A percentile compares a stretch with the other conserved stretches of the same genome.
Evolutionary conservation across 371 early-diverging fungal species (phyloP).

Genomic region (Nematocida sp.): DNA sequence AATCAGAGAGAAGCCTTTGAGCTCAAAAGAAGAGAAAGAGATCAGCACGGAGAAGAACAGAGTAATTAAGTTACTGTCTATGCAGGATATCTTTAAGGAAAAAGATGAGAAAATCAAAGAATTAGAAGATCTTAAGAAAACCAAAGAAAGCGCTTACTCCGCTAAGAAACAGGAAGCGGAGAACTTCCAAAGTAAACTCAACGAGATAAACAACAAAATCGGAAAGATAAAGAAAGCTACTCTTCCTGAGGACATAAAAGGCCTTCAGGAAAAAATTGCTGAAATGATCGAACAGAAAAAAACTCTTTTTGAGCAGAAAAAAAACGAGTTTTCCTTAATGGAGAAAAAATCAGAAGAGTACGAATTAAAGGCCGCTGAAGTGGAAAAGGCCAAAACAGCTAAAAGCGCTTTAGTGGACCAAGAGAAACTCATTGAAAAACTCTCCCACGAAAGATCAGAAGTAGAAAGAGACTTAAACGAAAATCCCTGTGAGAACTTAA

Average conservation of each 20-base stretch:
- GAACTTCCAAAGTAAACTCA: background rate
- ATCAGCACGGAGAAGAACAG: slow-evolving; percentile 42
- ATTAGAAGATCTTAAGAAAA: slow-evolving; percentile 48
- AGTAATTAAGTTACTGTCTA: slow-evolving; percentile 36
- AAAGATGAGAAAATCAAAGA: slow-evolving; percentile 54
- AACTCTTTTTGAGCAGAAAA: background rate
- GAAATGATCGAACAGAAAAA: slow-evolving; percentile 16
- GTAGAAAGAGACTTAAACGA: slow-evolving; percentile 15
- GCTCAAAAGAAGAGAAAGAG: slow-evolving; percentile 44
- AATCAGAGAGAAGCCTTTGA: slow-evolving; percentile 44
- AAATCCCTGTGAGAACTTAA: slow-evolving; percentile 39
- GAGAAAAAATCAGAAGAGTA: slow-evolving; percentile 38
- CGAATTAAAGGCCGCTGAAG: slow-evolving; percentile 48
- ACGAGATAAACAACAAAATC: slow-evolving; percentile 24
- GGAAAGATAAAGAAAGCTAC: slow-evolving; percentile 19
- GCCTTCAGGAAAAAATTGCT: slow-evolving; percentile 13
- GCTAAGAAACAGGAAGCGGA: slow-evolving; percentile 49
- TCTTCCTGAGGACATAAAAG: slow-evolving; percentile 43
- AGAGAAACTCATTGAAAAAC: slow-evolving; percentile 34
- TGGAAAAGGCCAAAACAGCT: slow-evolving; percentile 23
- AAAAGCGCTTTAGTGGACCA: slow-evolving; percentile 39
- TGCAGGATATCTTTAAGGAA: slow-evolving; percentile 55
- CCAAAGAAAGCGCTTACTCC: slow-evolving; percentile 23
- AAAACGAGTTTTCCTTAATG: slow-evolving; percentile 12
- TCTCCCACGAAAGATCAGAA: slow-evolving; percentile 12